A percentile compares a stretch with the other conserved stretches of the same genome.
These are phyloP conservation scores for Yamadazyma epiphylla DNA, from an alignment of 1,139 yeast species.

Conservation along the genomic window DNA sequence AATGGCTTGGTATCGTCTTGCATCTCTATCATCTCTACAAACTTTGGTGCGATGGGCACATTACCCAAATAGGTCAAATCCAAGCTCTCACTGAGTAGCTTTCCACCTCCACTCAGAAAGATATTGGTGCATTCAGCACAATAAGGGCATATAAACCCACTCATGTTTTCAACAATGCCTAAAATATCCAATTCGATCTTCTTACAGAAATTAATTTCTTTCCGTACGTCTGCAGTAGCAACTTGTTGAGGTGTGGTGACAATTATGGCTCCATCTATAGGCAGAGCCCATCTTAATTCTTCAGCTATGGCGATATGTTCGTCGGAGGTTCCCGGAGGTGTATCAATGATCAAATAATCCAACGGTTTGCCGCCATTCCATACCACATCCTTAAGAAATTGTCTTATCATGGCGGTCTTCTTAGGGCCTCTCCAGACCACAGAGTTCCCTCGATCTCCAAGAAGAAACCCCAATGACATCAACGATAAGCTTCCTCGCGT, in stretches of 20 bases:
- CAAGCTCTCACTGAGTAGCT: slow-evolving; percentile 56
- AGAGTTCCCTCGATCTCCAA: slow-evolving; percentile 80
- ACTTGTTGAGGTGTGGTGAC: slow-evolving; percentile 52
- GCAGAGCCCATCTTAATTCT: slow-evolving; percentile 58
- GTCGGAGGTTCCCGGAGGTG: slow-evolving; percentile 98
- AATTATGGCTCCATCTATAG: slow-evolving; percentile 45
- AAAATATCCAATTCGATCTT: slow-evolving; percentile 41
- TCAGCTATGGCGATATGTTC: slow-evolving; percentile 98
- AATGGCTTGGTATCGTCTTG: slow-evolving; percentile 33
- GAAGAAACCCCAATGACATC: slow-evolving; percentile 88
- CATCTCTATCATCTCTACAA: slow-evolving; percentile 78
- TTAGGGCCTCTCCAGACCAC: slow-evolving; percentile 99
- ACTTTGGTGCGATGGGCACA: slow-evolving; percentile 89
- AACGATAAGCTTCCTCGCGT: slow-evolving; percentile 46
- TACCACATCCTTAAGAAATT: slow-evolving; percentile 81
- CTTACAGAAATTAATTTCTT: slow-evolving; percentile 44
- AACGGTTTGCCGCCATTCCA: slow-evolving; percentile 67
- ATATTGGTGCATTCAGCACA: slow-evolving; percentile 91
- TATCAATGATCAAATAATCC: slow-evolving; percentile 86
- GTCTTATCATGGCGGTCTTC: slow-evolving; percentile 96
- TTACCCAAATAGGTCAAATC: slow-evolving; percentile 72
- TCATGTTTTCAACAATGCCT: slow-evolving; percentile 47
- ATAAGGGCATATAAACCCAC: slow-evolving; percentile 58
- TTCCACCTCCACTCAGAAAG: slow-evolving; percentile 94
- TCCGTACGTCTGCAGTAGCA: slow-evolving; percentile 53